phyloP scores from a whole-genome alignment of 305 asterid genomes.

The Fraxinus velutina region DNA sequence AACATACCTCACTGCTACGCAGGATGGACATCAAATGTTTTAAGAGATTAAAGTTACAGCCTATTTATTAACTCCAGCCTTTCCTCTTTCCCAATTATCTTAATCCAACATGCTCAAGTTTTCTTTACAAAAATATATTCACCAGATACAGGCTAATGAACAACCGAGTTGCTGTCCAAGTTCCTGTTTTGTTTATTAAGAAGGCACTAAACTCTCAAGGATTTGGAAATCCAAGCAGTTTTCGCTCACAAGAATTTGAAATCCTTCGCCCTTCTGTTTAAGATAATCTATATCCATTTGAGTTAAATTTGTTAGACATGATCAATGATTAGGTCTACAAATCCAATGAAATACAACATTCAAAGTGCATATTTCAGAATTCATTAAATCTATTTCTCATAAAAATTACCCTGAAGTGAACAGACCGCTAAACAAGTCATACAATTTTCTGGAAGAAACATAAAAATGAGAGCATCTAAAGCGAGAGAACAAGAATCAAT shows the following conservation, averaged over 20 bases:
- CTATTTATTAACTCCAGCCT: neutral
- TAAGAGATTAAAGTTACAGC: neutral
- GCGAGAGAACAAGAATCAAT: neutral
- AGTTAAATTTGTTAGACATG: neutral
- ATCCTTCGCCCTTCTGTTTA: neutral
- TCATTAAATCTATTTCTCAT: neutral
- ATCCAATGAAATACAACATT: neutral
- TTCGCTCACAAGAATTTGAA: neutral
- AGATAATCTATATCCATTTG: neutral
- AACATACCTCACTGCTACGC: neutral
- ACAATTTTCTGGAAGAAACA: neutral
- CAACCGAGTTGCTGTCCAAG: neutral
- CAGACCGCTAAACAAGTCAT: neutral
- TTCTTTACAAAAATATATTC: neutral
- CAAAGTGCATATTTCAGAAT: neutral
- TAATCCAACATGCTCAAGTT: neutral
- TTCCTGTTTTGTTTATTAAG: neutral
- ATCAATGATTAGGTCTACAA: neutral
- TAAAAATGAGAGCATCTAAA: neutral
- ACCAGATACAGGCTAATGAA: neutral
- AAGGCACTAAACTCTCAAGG: neutral
- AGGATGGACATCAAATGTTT: neutral
- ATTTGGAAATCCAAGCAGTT: slow-evolving; percentile 1
- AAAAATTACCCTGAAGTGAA: neutral
- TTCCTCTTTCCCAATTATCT: neutral